These are phyloP conservation scores for Diatrype stigma DNA, from an alignment of 2,329 filamentous ascomycete genomes.

Conservation along the genomic window DNA sequence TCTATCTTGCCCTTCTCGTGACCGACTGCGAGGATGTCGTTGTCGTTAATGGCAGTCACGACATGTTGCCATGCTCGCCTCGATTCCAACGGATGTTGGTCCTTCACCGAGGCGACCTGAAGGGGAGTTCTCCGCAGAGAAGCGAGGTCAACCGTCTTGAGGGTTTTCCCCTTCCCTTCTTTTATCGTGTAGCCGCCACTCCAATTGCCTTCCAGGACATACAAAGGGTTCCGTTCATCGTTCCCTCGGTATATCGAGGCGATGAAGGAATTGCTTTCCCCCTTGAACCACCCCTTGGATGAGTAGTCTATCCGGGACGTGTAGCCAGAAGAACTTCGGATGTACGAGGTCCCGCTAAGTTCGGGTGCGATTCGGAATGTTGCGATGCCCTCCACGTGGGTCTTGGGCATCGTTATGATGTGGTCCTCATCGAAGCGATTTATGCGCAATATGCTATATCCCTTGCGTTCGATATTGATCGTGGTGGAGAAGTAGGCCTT, in stretches of 20 bases:
- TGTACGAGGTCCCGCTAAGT: conserved; percentile 79
- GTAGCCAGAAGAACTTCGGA: conserved; percentile 81
- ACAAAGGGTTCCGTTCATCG: conserved; percentile 69
- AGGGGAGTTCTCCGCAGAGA: conserved; percentile 61
- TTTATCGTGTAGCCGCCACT: conserved; percentile 77
- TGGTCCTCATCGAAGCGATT: conserved; percentile 43
- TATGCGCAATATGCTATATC: conserved; percentile 78
- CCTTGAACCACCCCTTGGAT: conserved; percentile 89
- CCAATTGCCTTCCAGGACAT: conserved; percentile 89
- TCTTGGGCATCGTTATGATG: conserved; percentile 83
- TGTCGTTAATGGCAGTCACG: conserved; percentile 70
- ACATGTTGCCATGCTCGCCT: conserved; percentile 86
- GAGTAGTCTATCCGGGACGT: conserved; percentile 88
- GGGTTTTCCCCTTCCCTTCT: conserved; percentile 51
- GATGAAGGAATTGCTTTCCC: conserved; percentile 89
- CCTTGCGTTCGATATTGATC: conserved; percentile 92
- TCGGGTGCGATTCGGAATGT: conserved; percentile 86
- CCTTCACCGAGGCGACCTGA: conserved; percentile 64
- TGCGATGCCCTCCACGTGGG: conserved; percentile 93
- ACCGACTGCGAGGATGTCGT: conserved; percentile 79
- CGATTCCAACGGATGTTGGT: conserved; percentile 84
- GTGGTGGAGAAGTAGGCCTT: conserved; percentile 93
- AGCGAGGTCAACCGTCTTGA: conserved; percentile 60
- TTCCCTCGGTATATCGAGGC: conserved; percentile 69
- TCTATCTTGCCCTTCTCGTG: conserved; percentile 86